A percentile compares a stretch with the other conserved stretches of the same genome.
Evolutionary conservation across 495 filamentous ascomycete genomes (phyloP).

Genomic region (Xylaria flabelliformis): DNA sequence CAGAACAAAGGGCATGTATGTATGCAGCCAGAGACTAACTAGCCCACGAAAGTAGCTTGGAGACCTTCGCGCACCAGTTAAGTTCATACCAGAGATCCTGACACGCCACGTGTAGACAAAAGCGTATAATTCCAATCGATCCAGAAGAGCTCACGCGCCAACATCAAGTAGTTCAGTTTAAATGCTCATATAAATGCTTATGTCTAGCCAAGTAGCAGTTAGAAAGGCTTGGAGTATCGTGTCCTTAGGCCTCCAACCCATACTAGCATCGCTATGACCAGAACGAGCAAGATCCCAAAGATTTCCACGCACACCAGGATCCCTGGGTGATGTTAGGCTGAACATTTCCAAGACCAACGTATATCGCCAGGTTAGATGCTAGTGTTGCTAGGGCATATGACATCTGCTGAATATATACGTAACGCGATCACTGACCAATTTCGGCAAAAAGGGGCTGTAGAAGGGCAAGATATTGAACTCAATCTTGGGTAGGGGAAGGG

Average conservation of each 20-base stretch:
- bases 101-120: too few relatives aligned
- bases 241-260: constrained; percentile 64
- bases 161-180: background rate
- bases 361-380: constrained; percentile 77
- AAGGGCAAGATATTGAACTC: constrained; percentile 69
- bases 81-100: too few relatives aligned
- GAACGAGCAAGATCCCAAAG: constrained; percentile 69
- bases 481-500: constrained; percentile 70
- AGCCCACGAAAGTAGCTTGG: too few relatives aligned
- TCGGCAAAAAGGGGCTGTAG: constrained; percentile 66
- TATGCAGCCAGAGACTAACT: too few relatives aligned
- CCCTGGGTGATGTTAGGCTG: constrained; percentile 73
- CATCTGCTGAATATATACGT: constrained; percentile 78
- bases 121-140: background rate
- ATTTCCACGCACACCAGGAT: constrained; percentile 76
- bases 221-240: constrained; percentile 74
- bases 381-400: constrained; percentile 80
- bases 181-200: too few relatives aligned
- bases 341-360: constrained; percentile 84
- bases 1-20: too few relatives aligned
- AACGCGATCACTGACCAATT: constrained; percentile 76
- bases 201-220: constrained; percentile 67
- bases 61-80: too few relatives aligned
- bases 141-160: background rate
- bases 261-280: constrained; percentile 79